A percentile compares a stretch with the other conserved stretches of the same genome.
Evolutionary conservation across 306 rosid species (phyloP).

Genomic region (Glycine latifolia): DNA sequence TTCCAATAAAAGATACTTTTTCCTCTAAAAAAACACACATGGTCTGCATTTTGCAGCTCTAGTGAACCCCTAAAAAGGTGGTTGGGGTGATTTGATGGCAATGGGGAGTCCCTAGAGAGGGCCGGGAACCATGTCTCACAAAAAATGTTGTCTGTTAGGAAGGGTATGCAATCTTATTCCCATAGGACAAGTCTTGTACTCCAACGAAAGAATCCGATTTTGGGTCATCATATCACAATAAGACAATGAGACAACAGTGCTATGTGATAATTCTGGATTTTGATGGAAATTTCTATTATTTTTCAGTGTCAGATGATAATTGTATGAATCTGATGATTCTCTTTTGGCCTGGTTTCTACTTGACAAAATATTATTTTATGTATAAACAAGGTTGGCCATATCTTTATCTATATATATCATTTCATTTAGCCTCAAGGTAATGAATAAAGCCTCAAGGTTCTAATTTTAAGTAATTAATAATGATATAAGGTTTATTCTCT

Average conservation of each 20-base stretch:
- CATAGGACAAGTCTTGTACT: slow-evolving; percentile 29
- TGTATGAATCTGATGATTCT: slow-evolving; percentile 17
- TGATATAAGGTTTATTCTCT: background rate
- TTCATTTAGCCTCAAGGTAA: too few relatives aligned
- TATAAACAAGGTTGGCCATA: background rate
- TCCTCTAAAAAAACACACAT: background rate
- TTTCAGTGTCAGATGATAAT: slow-evolving; percentile 1
- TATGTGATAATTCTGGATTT: slow-evolving; percentile 3
- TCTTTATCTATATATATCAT: background rate
- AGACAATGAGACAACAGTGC: slow-evolving; percentile 19
- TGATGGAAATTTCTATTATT: background rate
- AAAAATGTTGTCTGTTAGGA: slow-evolving; percentile 3
- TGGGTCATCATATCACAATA: slow-evolving; percentile 39
- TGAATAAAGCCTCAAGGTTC: background rate
- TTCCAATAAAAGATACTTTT: too few relatives aligned
- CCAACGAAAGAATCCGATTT: slow-evolving; percentile 33
- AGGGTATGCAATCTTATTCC: slow-evolving; percentile 31
- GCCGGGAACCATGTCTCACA: slow-evolving; percentile 30
- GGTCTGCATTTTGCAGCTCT: background rate
- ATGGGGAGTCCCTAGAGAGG: background rate
- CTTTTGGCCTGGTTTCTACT: background rate
- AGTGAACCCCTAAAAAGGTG: background rate
- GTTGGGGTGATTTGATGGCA: slow-evolving; percentile 42
- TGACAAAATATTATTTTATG: background rate
- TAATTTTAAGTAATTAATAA: background rate